phyloP scores from a whole-genome alignment of 768 basidiomycete genomes.

The Boletus huronensis region DNA sequence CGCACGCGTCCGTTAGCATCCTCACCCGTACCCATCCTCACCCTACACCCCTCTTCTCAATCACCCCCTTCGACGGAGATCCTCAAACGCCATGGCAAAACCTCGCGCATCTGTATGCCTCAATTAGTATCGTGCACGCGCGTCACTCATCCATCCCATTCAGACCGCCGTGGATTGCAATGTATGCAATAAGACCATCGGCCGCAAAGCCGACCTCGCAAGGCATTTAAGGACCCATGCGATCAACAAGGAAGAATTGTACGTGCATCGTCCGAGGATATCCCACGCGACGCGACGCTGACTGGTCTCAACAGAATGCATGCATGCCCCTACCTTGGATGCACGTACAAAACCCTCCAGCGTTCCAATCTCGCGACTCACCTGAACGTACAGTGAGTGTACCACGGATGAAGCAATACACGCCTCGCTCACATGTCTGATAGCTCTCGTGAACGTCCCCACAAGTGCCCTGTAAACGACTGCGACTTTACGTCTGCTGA shows the following conservation, averaged over 20 bases:
- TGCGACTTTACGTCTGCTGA: constrained; percentile 16
- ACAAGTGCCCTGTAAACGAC: constrained; percentile 14
- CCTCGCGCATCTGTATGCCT: constrained; percentile 6
- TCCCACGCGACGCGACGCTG: background rate
- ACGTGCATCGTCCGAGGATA: background rate
- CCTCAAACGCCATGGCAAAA: background rate
- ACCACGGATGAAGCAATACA: background rate
- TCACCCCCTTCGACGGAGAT: background rate
- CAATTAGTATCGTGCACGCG: background rate
- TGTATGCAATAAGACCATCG: constrained; percentile 14
- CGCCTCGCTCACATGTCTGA: background rate
- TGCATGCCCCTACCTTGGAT: constrained; percentile 19
- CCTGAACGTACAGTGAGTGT: constrained; percentile 30
- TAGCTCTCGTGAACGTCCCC: constrained; percentile 11
- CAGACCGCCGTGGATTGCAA: constrained; percentile 13
- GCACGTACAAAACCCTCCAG: constrained; percentile 25
- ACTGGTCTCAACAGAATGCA: constrained; percentile 22
- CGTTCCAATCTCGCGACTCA: constrained; percentile 27
- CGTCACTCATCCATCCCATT: background rate
- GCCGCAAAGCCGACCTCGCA: constrained; percentile 25
- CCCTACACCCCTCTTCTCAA: background rate
- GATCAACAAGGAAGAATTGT: constrained; percentile 23
- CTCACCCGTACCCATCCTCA: background rate
- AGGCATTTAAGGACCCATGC: constrained; percentile 29
- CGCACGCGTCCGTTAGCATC: background rate